phyloP scores from a whole-genome alignment of 805 yeast genomes.

The Yarrowia porcina region DNA sequence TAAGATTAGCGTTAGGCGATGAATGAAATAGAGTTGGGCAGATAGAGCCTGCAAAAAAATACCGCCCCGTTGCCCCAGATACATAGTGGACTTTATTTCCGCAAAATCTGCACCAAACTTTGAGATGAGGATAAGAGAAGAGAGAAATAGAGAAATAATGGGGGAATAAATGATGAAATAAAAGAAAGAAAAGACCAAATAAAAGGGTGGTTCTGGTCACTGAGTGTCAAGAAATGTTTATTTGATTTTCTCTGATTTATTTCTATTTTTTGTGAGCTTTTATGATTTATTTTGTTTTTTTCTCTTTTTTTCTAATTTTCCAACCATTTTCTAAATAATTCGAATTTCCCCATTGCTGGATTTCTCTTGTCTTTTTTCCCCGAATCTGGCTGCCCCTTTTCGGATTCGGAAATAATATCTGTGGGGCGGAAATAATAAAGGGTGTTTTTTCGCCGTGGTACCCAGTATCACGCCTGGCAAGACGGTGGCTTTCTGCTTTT shows the following conservation, averaged over 20 bases:
- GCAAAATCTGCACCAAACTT: background rate
- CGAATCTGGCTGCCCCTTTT: background rate
- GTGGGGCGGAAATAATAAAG: background rate
- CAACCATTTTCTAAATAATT: too few species aligned
- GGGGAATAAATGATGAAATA: too few species aligned
- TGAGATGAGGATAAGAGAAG: too few species aligned
- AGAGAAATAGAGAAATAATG: too few species aligned
- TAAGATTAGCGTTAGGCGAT: background rate
- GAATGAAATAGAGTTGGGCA: background rate
- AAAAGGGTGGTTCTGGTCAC: too few species aligned
- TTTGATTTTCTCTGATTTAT: too few species aligned
- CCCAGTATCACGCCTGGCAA: background rate
- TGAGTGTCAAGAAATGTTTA: too few species aligned
- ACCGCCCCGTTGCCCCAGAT: slow-evolving; percentile 25
- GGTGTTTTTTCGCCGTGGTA: background rate
- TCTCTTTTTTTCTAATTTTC: background rate
- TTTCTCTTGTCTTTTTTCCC: too few species aligned
- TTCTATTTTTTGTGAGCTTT: background rate
- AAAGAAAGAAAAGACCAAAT: too few species aligned
- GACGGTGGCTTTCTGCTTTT: background rate
- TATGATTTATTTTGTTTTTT: background rate
- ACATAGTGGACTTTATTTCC: slow-evolving; percentile 13
- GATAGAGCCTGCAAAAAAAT: background rate
- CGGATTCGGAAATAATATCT: background rate
- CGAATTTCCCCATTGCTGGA: too few species aligned